Evolutionary conservation across 2,329 filamentous ascomycete species (phyloP).

Genomic region (Colletotrichum tofieldiae): DNA sequence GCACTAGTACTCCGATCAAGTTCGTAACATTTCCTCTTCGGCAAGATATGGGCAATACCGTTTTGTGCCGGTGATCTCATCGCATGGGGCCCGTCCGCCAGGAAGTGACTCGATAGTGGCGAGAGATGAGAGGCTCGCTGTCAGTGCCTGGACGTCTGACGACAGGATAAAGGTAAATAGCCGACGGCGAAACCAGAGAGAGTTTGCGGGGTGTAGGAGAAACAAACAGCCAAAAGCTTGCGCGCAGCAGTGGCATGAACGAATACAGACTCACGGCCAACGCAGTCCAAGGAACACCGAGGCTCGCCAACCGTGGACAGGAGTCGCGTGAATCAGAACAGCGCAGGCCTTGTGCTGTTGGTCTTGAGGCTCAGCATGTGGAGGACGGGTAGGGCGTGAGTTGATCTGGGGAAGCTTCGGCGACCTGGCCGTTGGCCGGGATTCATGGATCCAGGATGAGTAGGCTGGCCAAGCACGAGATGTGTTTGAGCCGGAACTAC

Average conservation of each 20-base stretch:
- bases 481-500: slow-evolving; percentile 25
- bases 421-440: neutral
- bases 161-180: slow-evolving; percentile 9
- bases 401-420: slow-evolving; percentile 12
- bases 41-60: neutral
- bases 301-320: slow-evolving; percentile 5
- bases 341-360: slow-evolving; percentile 12
- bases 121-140: slow-evolving; percentile 24
- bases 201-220: slow-evolving; percentile 32
- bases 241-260: slow-evolving; percentile 29
- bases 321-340: slow-evolving; percentile 21
- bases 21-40: neutral
- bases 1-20: neutral
- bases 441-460: slow-evolving; percentile 33
- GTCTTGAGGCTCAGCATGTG: slow-evolving; percentile 10
- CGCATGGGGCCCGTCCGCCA: slow-evolving; percentile 11
- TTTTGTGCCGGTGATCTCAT: slow-evolving; percentile 28
- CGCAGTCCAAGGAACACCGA: slow-evolving; percentile 5
- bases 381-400: slow-evolving; percentile 15
- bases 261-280: slow-evolving; percentile 22
- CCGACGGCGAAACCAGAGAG: neutral
- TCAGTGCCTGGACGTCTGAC: slow-evolving; percentile 22
- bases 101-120: slow-evolving; percentile 24
- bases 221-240: slow-evolving; percentile 24
- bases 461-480: slow-evolving; percentile 6